A percentile compares a stretch with the other conserved stretches of the same genome.
These are phyloP conservation scores for Mycena vitilis DNA, from an alignment of 768 basidiomycete genomes.

Conservation along the genomic window DNA sequence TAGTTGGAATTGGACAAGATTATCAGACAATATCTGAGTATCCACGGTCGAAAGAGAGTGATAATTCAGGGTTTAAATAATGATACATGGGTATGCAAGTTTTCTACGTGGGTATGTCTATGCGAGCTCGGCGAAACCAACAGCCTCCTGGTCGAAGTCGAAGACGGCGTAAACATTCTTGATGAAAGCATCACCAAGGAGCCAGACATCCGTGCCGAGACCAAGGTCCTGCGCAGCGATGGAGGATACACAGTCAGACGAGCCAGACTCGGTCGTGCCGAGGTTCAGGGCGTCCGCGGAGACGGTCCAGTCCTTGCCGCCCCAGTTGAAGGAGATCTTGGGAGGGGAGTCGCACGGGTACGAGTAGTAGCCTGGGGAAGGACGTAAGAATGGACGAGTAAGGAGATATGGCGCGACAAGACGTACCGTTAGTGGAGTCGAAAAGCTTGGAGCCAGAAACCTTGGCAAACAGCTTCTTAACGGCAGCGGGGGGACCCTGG, in stretches of 20 bases:
- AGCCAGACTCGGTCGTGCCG: slow-evolving; percentile 53
- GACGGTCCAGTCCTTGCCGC: slow-evolving; percentile 53
- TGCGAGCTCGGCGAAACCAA: slow-evolving; percentile 52
- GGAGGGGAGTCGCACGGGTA: slow-evolving; percentile 42
- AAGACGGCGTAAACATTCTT: slow-evolving; percentile 59
- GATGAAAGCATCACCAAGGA: slow-evolving; percentile 57
- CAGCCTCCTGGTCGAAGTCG: slow-evolving; percentile 46
- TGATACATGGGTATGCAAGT: slow-evolving; percentile 3
- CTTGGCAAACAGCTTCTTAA: slow-evolving; percentile 11
- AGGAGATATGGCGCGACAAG: not conserved
- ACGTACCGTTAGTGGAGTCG: slow-evolving; percentile 8
- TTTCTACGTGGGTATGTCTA: slow-evolving; percentile 1
- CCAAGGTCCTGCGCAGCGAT: slow-evolving; percentile 58
- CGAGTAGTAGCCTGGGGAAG: slow-evolving; percentile 17
- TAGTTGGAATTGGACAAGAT: no score
- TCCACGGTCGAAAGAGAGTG: no score
- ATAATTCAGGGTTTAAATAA: not conserved
- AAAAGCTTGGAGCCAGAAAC: slow-evolving; percentile 13
- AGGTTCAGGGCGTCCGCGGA: slow-evolving; percentile 56
- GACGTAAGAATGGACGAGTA: not conserved
- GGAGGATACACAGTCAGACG: slow-evolving; percentile 59
- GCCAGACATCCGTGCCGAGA: slow-evolving; percentile 33
- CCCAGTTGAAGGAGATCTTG: slow-evolving; percentile 50
- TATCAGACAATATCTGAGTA: no score
- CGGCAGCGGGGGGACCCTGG: slow-evolving; percentile 1